Conservation (phyloP, 805 yeast species). For the Pachysolen tannophilus region DNA sequence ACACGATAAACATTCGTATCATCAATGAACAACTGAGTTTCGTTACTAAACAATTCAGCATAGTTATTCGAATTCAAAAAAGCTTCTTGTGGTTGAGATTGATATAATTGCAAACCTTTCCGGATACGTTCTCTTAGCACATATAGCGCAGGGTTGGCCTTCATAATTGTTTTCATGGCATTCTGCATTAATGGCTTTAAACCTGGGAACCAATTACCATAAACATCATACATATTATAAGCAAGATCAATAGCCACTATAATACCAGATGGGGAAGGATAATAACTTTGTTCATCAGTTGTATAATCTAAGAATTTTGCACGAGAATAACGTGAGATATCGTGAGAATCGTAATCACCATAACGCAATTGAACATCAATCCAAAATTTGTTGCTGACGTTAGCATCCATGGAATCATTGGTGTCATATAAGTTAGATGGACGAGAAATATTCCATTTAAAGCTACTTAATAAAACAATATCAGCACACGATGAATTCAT, state of each 20-base stretch:
- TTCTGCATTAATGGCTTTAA: conserved; percentile 82
- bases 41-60: conserved; percentile 81
- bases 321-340: conserved; percentile 85
- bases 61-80: conserved; percentile 83
- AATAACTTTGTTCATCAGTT: conserved; percentile 72
- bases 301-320: conserved; percentile 93
- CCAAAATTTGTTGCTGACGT: conserved; percentile 73
- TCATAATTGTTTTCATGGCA: conserved; percentile 91
- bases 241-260: conserved; percentile 90
- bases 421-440: conserved; percentile 77
- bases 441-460: conserved; percentile 73
- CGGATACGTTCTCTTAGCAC: conserved; percentile 90
- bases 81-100: conserved; percentile 90
- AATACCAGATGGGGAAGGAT: conserved; percentile 91
- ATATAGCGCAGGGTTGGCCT: conserved; percentile 85
- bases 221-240: conserved; percentile 91
- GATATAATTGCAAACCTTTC: conserved; percentile 88
- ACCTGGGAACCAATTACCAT: conserved; percentile 98
- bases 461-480: conserved; percentile 63
- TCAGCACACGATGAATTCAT: conserved; percentile 97
- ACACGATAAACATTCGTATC: conserved; percentile 94
- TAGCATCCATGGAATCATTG: conserved; percentile 53
- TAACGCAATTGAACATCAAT: conserved; percentile 89
- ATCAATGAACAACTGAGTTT: conserved; percentile 80
- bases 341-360: conserved; percentile 98